Percentiles rank a stretch among this genome's conserved stretches.
Conservation (phyloP, 768 basidiomycete genomes). For the Ramaria rubella region DNA sequence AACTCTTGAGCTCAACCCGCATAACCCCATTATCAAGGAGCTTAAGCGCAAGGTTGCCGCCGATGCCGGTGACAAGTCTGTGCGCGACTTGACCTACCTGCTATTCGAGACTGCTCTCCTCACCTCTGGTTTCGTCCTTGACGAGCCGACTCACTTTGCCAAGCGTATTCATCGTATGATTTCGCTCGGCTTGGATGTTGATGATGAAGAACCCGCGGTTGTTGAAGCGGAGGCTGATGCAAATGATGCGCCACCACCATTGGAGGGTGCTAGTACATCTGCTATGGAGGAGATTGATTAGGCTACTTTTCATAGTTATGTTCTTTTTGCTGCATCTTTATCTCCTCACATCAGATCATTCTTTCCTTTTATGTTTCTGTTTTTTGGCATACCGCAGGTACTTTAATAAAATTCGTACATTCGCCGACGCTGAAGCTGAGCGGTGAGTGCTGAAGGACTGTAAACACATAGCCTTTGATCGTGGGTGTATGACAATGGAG, state of each 20-base stretch:
- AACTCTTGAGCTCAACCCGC: constrained; percentile 93
- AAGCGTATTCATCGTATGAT: constrained; percentile 98
- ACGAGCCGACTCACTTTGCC: constrained; percentile 91
- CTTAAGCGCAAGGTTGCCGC: constrained; percentile 91
- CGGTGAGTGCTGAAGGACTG: too few relatives aligned
- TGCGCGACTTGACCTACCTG: constrained; percentile 91
- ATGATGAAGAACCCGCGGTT: constrained; percentile 62
- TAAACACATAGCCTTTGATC: too few relatives aligned
- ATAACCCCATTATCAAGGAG: constrained; percentile 91
- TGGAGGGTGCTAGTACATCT: constrained; percentile 60
- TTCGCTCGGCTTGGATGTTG: constrained; percentile 83
- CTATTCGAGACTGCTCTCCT: constrained; percentile 96
- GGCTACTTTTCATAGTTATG: constrained; percentile 13
- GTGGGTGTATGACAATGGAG: background rate
- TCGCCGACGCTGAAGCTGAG: constrained; percentile 9
- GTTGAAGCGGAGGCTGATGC: constrained; percentile 37
- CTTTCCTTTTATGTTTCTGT: constrained; percentile 21
- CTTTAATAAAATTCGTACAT: constrained; percentile 20
- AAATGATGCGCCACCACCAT: constrained; percentile 43
- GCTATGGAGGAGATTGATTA: constrained; percentile 98
- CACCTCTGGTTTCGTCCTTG: constrained; percentile 91
- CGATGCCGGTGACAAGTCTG: constrained; percentile 98
- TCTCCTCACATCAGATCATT: too few relatives aligned
- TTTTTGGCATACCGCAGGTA: constrained; percentile 18
- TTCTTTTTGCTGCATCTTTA: background rate